phyloP scores from a whole-genome alignment of 2,329 filamentous ascomycete species.

The Nectriaceae sp. region DNA sequence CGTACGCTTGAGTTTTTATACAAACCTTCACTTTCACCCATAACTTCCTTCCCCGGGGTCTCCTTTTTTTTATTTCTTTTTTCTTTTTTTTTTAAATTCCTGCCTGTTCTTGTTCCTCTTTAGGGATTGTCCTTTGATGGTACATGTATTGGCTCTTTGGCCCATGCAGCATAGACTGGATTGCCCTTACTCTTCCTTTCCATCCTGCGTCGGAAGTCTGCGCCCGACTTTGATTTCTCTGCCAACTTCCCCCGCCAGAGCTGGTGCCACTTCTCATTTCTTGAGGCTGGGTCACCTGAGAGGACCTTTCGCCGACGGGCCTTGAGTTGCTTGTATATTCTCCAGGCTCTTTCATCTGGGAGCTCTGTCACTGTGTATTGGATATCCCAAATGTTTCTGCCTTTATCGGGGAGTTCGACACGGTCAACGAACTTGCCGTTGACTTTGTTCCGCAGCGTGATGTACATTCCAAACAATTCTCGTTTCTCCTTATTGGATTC shows the following conservation, averaged over 20 bases:
- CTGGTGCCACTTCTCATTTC: slow-evolving; percentile 45
- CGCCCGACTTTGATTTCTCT: not conserved
- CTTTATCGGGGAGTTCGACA: slow-evolving; percentile 42
- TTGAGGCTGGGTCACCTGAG: slow-evolving; percentile 41
- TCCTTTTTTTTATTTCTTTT: slow-evolving; percentile 52
- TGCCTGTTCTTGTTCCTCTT: slow-evolving; percentile 51
- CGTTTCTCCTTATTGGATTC: not conserved
- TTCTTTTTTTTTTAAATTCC: slow-evolving; percentile 51
- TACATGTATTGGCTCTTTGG: too few relatives aligned
- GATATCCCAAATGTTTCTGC: slow-evolving; percentile 61
- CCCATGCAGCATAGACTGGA: not conserved
- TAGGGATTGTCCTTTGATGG: too few relatives aligned
- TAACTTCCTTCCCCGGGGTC: slow-evolving; percentile 13
- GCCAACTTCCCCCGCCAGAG: slow-evolving; percentile 46
- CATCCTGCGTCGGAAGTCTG: not conserved
- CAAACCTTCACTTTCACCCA: not conserved
- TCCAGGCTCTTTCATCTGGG: slow-evolving; percentile 41
- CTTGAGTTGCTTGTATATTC: slow-evolving; percentile 59
- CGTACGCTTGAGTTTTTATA: too few relatives aligned
- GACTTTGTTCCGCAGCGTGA: slow-evolving; percentile 73
- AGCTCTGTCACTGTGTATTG: slow-evolving; percentile 77
- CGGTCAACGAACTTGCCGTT: slow-evolving; percentile 65
- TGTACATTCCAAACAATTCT: slow-evolving; percentile 61
- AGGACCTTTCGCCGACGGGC: slow-evolving; percentile 54
- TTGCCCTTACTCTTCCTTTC: not conserved